phyloP scores from a whole-genome alignment of 176 grass and related monocot species.

The Tillandsia leiboldiana region DNA sequence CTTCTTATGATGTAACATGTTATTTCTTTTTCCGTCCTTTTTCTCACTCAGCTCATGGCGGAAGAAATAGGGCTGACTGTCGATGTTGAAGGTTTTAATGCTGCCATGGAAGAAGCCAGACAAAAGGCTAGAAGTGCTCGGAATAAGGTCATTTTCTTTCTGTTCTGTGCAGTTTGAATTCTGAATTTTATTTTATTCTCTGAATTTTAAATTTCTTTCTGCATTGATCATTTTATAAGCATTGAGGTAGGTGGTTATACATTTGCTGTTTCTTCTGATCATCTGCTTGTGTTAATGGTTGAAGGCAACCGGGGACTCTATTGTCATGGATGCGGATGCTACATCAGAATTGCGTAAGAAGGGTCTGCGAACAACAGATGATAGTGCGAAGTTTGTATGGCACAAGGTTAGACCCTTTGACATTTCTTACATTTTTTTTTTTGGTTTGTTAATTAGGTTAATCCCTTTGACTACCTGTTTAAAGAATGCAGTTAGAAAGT shows the following conservation, averaged over 20 bases:
- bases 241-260: not conserved
- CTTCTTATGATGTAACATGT: slow-evolving; percentile 7
- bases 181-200: not conserved
- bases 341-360: slow-evolving; percentile 52
- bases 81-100: slow-evolving; percentile 71
- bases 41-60: slow-evolving; percentile 62
- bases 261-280: not conserved
- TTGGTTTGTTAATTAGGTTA: not conserved
- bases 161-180: not conserved
- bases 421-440: not conserved
- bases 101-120: slow-evolving; percentile 82
- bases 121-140: slow-evolving; percentile 85
- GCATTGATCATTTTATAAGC: not conserved
- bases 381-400: slow-evolving; percentile 69
- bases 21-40: slow-evolving; percentile 14
- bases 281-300: slow-evolving; percentile 1
- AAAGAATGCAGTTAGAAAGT: not conserved
- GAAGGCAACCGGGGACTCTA: slow-evolving; percentile 47
- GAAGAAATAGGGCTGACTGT: slow-evolving; percentile 61
- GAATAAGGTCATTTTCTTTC: slow-evolving; percentile 41
- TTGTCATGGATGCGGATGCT: slow-evolving; percentile 81
- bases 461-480: too few relatives aligned
- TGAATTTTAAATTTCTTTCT: slow-evolving; percentile 7
- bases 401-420: slow-evolving; percentile 37
- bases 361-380: slow-evolving; percentile 61